Evolutionary conservation across 2,329 filamentous ascomycete species (phyloP), one percentile per base, ranked within the genome.

Genomic region (Neophaeococcomyces aloes): DNA sequence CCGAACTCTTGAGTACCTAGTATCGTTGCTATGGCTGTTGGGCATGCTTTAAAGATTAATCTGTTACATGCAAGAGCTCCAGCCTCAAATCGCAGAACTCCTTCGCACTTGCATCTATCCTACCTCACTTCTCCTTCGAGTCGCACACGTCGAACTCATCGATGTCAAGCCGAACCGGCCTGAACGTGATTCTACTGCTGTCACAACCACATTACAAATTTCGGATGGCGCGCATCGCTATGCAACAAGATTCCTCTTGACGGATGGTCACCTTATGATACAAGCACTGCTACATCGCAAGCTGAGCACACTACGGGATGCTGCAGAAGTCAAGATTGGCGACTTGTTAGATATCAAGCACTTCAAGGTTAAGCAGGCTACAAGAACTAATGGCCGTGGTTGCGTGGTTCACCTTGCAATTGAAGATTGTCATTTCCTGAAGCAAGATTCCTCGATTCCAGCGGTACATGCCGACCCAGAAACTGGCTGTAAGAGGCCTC

Each of bases 31-130:
- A 42, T 42, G 39, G 39, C 30, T 25, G 10, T 34, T 29, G 39
- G 29, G 37, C 23, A 30, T 31, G 37, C 18, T 8, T 7, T 17
- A 17, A 19, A 31, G 37, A 14, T 23, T 13, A 27, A 33, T 13
- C 7, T 10, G 23, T 27, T 42, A 34, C 18, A 42, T 42, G 39
- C 39, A 34, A 29, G 15, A 45, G 7, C 46, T 50, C 30, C 38
- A 42, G 34, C 57, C 56, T 42, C 58, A 56, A 36, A 51, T 59
- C 19, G 55, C 52, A n/a, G 57, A 58, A 48, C 50, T 59, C 14
- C 46, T 60, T 44, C 57, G 57, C 23, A 59, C 57, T 3, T 53
- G 52, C 11, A 47, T 57, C 14, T 48, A 53, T 34, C 57, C 57
- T 2, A 40, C 50, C 13, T 46, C 48, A 17, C 49, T 59, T 10